Evolutionary conservation across 2,329 filamentous ascomycete species (phyloP).

Genomic region (Exutisphaerella laricina): DNA sequence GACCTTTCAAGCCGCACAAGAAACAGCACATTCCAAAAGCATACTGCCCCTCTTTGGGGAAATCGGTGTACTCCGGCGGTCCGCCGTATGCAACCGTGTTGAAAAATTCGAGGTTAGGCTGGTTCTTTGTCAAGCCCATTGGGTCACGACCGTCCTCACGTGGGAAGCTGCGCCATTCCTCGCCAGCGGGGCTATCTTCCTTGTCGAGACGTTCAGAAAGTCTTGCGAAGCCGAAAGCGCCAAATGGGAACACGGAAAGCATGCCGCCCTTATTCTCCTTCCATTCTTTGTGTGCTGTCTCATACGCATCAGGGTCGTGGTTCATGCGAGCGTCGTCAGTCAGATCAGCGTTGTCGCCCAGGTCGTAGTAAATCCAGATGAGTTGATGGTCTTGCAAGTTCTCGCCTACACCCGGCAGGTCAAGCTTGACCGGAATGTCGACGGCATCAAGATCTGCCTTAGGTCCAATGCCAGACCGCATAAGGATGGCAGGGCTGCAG

Average conservation of each 20-base stretch:
- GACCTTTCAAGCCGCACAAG: slow-evolving; percentile 53
- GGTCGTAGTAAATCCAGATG: slow-evolving; percentile 58
- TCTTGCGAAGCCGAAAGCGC: slow-evolving; percentile 57
- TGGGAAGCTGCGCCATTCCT: slow-evolving; percentile 49
- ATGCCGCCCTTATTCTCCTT: slow-evolving; percentile 54
- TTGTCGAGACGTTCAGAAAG: slow-evolving; percentile 53
- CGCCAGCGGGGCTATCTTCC: slow-evolving; percentile 35
- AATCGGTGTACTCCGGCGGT: slow-evolving; percentile 53
- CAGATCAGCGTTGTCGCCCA: slow-evolving; percentile 42
- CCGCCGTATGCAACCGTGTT: slow-evolving; percentile 58
- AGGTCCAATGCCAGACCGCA: slow-evolving; percentile 51
- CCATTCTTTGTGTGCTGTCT: slow-evolving; percentile 50
- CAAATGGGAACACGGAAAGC: slow-evolving; percentile 58
- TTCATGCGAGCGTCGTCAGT: slow-evolving; percentile 55
- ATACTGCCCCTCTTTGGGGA: slow-evolving; percentile 49
- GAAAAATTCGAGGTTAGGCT: slow-evolving; percentile 60
- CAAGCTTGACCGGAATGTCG: slow-evolving; percentile 44
- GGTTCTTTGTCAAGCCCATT: slow-evolving; percentile 53
- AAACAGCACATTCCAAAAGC: slow-evolving; percentile 55
- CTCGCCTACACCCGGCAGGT: slow-evolving; percentile 51
- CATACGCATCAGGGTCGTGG: slow-evolving; percentile 47
- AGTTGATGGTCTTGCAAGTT: slow-evolving; percentile 25
- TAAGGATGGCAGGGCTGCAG: slow-evolving; percentile 50
- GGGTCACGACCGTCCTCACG: slow-evolving; percentile 51
- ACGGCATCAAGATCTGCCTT: slow-evolving; percentile 36